Conservation (phyloP, 352 stramenopile genomes). For the Globisporangium solare region DNA sequence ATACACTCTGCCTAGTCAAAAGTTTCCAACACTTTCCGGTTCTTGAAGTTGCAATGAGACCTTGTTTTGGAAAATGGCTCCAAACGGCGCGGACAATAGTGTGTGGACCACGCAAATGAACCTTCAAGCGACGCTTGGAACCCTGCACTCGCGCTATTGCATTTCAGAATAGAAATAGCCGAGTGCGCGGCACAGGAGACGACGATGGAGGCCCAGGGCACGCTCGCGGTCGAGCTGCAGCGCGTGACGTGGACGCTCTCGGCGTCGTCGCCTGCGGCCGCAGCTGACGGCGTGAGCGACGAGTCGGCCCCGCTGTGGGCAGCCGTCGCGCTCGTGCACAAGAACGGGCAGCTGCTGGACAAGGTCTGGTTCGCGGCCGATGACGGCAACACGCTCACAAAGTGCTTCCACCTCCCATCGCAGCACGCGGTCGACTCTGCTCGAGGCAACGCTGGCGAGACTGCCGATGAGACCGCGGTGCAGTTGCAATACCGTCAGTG, state of each 20-base stretch:
- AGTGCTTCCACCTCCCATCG: constrained; percentile 23
- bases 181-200: neutral
- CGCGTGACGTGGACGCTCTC: constrained; percentile 21
- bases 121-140: neutral
- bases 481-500: constrained; percentile 44
- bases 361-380: constrained; percentile 47
- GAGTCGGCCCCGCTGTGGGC: constrained; percentile 25
- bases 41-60: neutral
- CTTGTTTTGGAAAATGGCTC: neutral
- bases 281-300: neutral
- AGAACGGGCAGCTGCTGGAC: constrained; percentile 23
- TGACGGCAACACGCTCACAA: constrained; percentile 46
- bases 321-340: constrained; percentile 33
- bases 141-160: neutral
- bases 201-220: constrained; percentile 14
- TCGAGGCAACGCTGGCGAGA: constrained; percentile 1
- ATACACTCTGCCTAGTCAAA: too few relatives aligned
- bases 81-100: neutral
- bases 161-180: neutral
- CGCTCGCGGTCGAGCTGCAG: constrained; percentile 35
- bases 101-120: neutral
- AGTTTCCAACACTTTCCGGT: too few relatives aligned
- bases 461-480: neutral
- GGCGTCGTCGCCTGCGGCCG: neutral
- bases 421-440: neutral